Conservation (phyloP, 2,329 filamentous ascomycete genomes). For the Ambrosiella beaveri region DNA sequence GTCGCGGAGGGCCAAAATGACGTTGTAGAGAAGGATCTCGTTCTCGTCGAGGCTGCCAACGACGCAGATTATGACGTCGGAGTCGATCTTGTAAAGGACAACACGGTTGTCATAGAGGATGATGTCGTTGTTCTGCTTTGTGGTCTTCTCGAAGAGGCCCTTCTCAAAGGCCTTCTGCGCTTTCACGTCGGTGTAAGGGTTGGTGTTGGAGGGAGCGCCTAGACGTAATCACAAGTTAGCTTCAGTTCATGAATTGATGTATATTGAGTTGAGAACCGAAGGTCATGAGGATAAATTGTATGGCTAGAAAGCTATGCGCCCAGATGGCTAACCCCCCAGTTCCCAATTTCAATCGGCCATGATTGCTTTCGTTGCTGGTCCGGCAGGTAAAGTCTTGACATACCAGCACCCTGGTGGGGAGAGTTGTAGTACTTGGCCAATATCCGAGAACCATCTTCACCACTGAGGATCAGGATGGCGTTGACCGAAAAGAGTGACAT, state of each 20-base stretch:
- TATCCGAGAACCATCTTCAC: constrained; percentile 79
- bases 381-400: constrained; percentile 16
- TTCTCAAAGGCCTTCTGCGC: constrained; percentile 95
- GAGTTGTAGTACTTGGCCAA: constrained; percentile 80
- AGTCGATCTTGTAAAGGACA: constrained; percentile 95
- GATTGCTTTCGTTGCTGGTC: no score
- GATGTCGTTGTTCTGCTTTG: constrained; percentile 88
- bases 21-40: constrained; percentile 90
- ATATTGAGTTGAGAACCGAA: no score
- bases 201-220: constrained; percentile 24
- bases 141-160: constrained; percentile 84
- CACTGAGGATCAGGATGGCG: constrained; percentile 61
- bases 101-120: constrained; percentile 95
- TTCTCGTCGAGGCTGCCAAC: constrained; percentile 88
- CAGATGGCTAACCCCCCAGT: no score
- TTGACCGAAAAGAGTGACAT: constrained; percentile 63
- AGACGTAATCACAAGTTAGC: background rate
- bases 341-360: no score
- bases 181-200: constrained; percentile 76
- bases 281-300: no score
- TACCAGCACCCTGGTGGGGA: constrained; percentile 30
- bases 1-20: constrained; percentile 79
- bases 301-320: no score
- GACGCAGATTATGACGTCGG: constrained; percentile 90
- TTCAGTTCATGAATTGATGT: no score